These are phyloP conservation scores for Claviceps fusiformis DNA, from an alignment of 2,329 filamentous ascomycete species.

Conservation along the genomic window DNA sequence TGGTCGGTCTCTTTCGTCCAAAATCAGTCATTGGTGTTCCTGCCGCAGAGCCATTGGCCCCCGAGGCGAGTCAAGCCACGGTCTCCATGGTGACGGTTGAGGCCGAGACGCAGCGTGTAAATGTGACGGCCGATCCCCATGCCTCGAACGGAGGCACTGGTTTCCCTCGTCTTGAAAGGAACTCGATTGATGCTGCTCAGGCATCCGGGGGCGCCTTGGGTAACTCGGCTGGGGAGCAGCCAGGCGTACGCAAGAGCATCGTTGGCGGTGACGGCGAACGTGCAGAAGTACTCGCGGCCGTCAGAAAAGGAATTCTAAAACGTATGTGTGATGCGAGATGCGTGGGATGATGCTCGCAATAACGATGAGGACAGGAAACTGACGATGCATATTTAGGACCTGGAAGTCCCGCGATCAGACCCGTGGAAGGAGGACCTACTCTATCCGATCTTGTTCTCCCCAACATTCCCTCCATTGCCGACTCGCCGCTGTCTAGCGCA, in stretches of 20 bases:
- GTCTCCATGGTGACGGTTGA: conserved; percentile 95
- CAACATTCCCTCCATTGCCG: conserved; percentile 48
- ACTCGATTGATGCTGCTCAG: conserved; percentile 57
- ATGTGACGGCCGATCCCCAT: conserved; percentile 57
- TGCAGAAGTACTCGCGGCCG: conserved; percentile 79
- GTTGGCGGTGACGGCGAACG: conserved; percentile 81
- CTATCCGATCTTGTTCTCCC: conserved; percentile 39
- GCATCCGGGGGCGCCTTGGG: conserved; percentile 29
- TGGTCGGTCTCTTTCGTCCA: conserved; percentile 87
- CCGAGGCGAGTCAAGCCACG: conserved; percentile 61
- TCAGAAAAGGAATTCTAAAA: conserved; percentile 93
- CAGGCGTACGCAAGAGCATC: conserved; percentile 68
- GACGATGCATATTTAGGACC: conserved; percentile 31
- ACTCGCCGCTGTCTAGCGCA: conserved; percentile 73
- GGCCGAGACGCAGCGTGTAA: conserved; percentile 74
- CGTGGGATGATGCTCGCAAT: background rate
- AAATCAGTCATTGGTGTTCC: conserved; percentile 79
- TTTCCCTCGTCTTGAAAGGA: conserved; percentile 73
- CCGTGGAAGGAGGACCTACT: conserved; percentile 41
- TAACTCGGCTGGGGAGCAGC: conserved; percentile 46
- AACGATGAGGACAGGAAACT: background rate
- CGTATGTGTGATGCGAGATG: conserved; percentile 36
- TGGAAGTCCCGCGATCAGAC: conserved; percentile 52
- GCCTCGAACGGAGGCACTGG: conserved; percentile 58
- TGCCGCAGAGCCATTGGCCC: conserved; percentile 50